Base-by-base conservation (phyloP, 1,139 yeast species). In the Komagataea norvegica region DNA sequence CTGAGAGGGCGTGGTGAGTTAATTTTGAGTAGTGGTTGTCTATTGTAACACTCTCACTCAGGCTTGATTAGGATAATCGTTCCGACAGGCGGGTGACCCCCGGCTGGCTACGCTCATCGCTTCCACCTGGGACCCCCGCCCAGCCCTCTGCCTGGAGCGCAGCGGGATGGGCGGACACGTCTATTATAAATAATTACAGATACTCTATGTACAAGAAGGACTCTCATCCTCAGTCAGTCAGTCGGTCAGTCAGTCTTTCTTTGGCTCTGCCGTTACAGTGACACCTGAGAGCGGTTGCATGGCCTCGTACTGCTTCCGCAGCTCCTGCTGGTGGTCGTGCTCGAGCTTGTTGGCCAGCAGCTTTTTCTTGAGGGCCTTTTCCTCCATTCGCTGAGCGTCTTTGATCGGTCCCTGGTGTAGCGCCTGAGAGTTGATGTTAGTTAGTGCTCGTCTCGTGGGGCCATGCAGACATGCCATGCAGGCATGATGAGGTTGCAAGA, bases 331-430 rank as follows among this genome's bases (percentile, higher is more conserved):
- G 44, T 78, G 72, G 44, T 74, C 79, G 58, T 88, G 93, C 50
- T 88, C 96, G 33, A 71, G 65, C 38, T 75, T 72, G 54, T 91
- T 84, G 38, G 74, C 74, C 46, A 49, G 66, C 65, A 43, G 64
- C 45, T 46, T 67, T 56, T 54, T 60, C 40, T 52, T 56, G 17
- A 56, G 46, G 11, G 57, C 59, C 31, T 51, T 50, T 23, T 58
- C 59, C 34, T 57, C 48, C 52, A 65, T 67, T 51, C 70, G 69
- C 52, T 59, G 59, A 38, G 86, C 85, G 55, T 84, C 94, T 52
- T 78, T 79, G 54, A 82, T 75, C 8, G 94, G 93, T 1, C 94
- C 94, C 54, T 79, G 87, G 46, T 81, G 77, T 37, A 83, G 66
- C 4, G 84, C 79, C 54, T 46, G 19, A n/a, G n/a, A n/a, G n/a